Percentiles rank a stretch among this genome's conserved stretches.
Conservation (phyloP, 257 asterid genomes). For the Rehmannia glutinosa region DNA sequence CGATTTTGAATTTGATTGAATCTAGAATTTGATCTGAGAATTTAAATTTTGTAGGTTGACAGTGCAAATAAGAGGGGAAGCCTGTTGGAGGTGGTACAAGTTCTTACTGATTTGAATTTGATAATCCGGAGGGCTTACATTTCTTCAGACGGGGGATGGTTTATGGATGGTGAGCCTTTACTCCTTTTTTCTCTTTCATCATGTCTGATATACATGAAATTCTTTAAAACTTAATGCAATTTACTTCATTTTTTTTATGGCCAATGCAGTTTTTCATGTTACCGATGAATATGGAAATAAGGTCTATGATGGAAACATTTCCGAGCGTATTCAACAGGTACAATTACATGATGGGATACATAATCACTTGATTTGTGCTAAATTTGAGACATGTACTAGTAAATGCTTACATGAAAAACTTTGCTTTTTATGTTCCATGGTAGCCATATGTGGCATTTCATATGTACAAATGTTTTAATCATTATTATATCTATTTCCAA, state of each 20-base stretch:
- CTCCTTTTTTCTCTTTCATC: not conserved
- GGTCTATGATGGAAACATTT: slow-evolving; percentile 39
- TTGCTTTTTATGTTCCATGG: too few relatives aligned
- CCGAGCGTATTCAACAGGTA: slow-evolving; percentile 64
- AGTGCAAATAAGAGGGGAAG: slow-evolving; percentile 75
- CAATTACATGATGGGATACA: not conserved
- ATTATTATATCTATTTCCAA: too few relatives aligned
- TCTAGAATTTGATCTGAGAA: not conserved
- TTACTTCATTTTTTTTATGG: not conserved
- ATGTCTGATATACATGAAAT: not conserved
- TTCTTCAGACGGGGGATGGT: slow-evolving; percentile 83
- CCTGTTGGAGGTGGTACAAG: slow-evolving; percentile 68
- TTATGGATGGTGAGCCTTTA: slow-evolving; percentile 60
- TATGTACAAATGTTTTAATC: too few relatives aligned
- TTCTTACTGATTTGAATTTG: slow-evolving; percentile 62
- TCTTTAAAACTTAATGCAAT: not conserved
- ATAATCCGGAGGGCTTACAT: slow-evolving; percentile 62
- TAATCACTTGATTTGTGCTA: too few relatives aligned
- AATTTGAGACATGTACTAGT: too few relatives aligned
- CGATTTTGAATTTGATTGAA: not conserved
- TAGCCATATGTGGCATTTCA: too few relatives aligned
- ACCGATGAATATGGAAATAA: slow-evolving; percentile 61
- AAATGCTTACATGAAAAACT: too few relatives aligned
- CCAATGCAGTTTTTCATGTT: slow-evolving; percentile 61
- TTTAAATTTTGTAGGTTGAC: slow-evolving; percentile 49